A percentile compares a stretch with the other conserved stretches of the same genome.
Evolutionary conservation across 2,329 filamentous ascomycete genomes (phyloP).

Genomic region (Leptodontidium sp.): DNA sequence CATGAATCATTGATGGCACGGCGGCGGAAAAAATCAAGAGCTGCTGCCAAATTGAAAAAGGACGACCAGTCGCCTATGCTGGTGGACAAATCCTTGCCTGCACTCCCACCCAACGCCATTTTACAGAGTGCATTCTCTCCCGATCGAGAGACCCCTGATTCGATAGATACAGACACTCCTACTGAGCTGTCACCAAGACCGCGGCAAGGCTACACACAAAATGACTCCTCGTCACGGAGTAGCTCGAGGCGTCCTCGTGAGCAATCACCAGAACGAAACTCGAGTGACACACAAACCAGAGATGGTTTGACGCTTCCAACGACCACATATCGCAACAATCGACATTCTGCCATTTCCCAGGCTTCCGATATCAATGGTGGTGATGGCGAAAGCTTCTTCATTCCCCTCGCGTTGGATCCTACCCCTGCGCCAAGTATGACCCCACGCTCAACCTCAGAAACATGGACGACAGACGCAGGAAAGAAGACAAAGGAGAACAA

Average conservation of each 20-base stretch:
- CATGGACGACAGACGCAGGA: conserved; percentile 51
- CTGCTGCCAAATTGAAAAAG: conserved; percentile 67
- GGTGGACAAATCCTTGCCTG: conserved; percentile 91
- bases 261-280: conserved; percentile 61
- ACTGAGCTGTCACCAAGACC: conserved; percentile 74
- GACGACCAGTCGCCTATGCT: conserved; percentile 73
- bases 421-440: conserved; percentile 63
- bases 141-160: conserved; percentile 62
- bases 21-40: conserved; percentile 84
- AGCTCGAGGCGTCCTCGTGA: conserved; percentile 54
- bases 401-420: conserved; percentile 78
- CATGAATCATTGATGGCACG: conserved; percentile 97
- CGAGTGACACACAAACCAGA: conserved; percentile 54
- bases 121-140: conserved; percentile 67
- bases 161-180: conserved; percentile 71
- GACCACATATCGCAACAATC: conserved; percentile 79
- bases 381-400: conserved; percentile 68
- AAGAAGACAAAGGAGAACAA: conserved; percentile 49
- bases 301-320: conserved; percentile 76
- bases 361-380: conserved; percentile 53
- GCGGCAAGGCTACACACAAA: conserved; percentile 57
- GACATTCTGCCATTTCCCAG: conserved; percentile 74
- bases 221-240: conserved; percentile 63
- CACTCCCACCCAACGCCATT: conserved; percentile 80
- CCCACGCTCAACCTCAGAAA: conserved; percentile 61